A percentile compares a stretch with the other conserved stretches of the same genome.
Conservation (phyloP, 1,284 basidiomycete species). For the Xanthoconium separans region DNA sequence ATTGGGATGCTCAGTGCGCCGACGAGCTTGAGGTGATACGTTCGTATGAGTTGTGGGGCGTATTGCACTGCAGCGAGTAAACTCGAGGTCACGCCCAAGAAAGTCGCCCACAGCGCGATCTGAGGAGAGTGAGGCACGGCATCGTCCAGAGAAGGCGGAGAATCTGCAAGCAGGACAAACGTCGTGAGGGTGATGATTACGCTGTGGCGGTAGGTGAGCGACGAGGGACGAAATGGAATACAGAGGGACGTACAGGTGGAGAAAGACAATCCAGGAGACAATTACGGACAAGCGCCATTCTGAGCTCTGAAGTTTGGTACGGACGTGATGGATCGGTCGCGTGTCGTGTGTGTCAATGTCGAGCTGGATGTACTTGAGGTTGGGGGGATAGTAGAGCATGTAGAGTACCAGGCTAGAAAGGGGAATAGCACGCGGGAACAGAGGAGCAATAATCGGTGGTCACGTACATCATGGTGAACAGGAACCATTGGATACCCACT, state of each 20-base stretch:
- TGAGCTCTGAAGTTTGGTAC: constrained; percentile 50
- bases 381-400: constrained; percentile 87
- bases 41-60: constrained; percentile 82
- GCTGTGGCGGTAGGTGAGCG: constrained; percentile 36
- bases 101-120: constrained; percentile 73
- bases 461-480: constrained; percentile 80
- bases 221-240: constrained; percentile 11
- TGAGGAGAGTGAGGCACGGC: constrained; percentile 36
- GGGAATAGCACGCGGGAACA: background rate
- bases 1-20: constrained; percentile 91
- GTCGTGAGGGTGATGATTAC: constrained; percentile 53
- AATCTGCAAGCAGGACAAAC: constrained; percentile 51
- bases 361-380: constrained; percentile 68
- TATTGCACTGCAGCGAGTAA: constrained; percentile 83
- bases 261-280: constrained; percentile 68
- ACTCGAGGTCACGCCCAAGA: constrained; percentile 84
- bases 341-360: constrained; percentile 46
- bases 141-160: constrained; percentile 40
- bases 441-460: background rate
- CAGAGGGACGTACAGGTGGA: constrained; percentile 67
- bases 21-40: constrained; percentile 77
- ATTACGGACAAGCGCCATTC: constrained; percentile 78
- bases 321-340: constrained; percentile 43
- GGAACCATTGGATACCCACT: constrained; percentile 81
- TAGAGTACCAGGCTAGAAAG: constrained; percentile 77